phyloP scores from a whole-genome alignment of 2,329 filamentous ascomycete species.

The Clathrospora elynae region DNA sequence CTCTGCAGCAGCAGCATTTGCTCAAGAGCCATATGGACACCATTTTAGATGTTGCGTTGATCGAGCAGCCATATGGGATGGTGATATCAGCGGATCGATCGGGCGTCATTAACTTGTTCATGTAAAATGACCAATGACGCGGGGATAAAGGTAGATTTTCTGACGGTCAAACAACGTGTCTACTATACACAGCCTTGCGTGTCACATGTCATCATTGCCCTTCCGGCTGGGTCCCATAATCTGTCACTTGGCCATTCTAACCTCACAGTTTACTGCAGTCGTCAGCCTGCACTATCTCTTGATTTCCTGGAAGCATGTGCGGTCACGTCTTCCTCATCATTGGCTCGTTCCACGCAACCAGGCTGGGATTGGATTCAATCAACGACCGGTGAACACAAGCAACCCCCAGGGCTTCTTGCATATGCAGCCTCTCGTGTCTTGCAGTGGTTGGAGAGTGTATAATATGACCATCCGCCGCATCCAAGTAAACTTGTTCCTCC shows the following conservation, averaged over 20 bases:
- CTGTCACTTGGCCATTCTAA: no score
- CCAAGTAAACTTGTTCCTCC: not conserved
- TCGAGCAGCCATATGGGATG: slow-evolving; percentile 92
- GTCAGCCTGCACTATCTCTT: no score
- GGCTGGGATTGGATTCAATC: slow-evolving; percentile 3
- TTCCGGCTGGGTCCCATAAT: no score
- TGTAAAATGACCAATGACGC: slow-evolving; percentile 46
- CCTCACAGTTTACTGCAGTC: no score
- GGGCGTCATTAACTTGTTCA: slow-evolving; percentile 85
- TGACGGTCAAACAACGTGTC: no score
- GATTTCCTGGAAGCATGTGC: no score
- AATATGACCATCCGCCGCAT: slow-evolving; percentile 1
- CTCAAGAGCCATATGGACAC: slow-evolving; percentile 85
- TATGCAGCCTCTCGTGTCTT: slow-evolving; percentile 20
- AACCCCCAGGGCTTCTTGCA: slow-evolving; percentile 13
- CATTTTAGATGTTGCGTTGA: slow-evolving; percentile 82
- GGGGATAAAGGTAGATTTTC: not conserved
- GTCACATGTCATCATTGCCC: no score
- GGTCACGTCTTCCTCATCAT: not conserved
- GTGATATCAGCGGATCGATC: slow-evolving; percentile 86
- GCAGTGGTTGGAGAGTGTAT: slow-evolving; percentile 1
- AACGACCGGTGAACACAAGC: slow-evolving; percentile 20
- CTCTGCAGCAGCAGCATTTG: slow-evolving; percentile 85
- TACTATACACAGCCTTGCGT: no score
- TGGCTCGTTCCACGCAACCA: not conserved